phyloP scores from a whole-genome alignment of 2,329 filamentous ascomycete species.

The Aspergillus sp. region DNA sequence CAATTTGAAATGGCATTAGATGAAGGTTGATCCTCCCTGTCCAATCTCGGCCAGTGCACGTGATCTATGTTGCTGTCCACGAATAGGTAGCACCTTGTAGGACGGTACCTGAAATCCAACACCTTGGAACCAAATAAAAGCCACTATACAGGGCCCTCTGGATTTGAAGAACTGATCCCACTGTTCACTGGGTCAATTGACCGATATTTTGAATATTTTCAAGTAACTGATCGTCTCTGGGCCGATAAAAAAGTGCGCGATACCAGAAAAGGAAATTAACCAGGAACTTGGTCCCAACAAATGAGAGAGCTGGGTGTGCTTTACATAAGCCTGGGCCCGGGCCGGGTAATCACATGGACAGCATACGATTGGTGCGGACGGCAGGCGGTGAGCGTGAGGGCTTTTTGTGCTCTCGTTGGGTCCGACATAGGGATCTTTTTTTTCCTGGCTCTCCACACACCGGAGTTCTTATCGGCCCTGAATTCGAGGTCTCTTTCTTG shows the following conservation, averaged over 20 bases:
- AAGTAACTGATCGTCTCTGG: constrained; percentile 1
- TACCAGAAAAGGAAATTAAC: background rate
- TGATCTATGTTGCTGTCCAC: too few relatives aligned
- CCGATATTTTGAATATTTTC: constrained; percentile 5
- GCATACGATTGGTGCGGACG: constrained; percentile 7
- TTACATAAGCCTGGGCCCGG: background rate
- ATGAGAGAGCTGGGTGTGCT: background rate
- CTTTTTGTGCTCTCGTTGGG: constrained; percentile 1
- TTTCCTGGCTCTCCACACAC: constrained; percentile 25
- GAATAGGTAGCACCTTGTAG: too few relatives aligned
- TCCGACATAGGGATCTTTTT: constrained; percentile 1
- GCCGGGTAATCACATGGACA: background rate
- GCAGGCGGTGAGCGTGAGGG: constrained; percentile 17
- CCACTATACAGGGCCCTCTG: background rate
- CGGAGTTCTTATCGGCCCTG: constrained; percentile 31
- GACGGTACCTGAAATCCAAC: too few relatives aligned
- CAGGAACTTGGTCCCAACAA: background rate
- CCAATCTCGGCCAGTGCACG: too few relatives aligned
- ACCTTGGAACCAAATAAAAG: background rate
- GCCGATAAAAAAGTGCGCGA: constrained; percentile 3
- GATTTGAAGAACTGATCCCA: background rate
- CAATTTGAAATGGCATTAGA: too few relatives aligned
- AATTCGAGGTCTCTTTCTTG: constrained; percentile 10
- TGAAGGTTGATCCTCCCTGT: too few relatives aligned
- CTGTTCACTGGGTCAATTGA: background rate